phyloP scores from a whole-genome alignment of 441 rosid species.

The Biscutella laevigata region DNA sequence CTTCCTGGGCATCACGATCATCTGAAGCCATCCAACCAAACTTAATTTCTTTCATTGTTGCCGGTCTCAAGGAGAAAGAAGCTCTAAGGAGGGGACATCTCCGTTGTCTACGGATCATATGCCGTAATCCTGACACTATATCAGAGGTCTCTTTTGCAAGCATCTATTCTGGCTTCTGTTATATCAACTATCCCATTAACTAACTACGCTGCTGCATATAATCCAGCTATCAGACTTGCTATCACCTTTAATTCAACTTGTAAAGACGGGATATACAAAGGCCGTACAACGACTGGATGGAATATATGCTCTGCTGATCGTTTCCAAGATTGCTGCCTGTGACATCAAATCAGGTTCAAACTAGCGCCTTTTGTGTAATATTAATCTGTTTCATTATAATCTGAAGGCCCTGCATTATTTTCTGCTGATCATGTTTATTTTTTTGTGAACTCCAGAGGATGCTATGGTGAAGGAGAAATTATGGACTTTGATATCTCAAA shows the following conservation, averaged over 20 bases:
- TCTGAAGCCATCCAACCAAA: slow-evolving; percentile 59
- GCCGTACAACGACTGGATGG: slow-evolving; percentile 94
- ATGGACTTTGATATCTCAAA: slow-evolving; percentile 81
- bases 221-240: slow-evolving; percentile 72
- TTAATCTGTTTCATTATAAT: slow-evolving; percentile 8
- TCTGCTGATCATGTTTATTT: slow-evolving; percentile 5
- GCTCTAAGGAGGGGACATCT: slow-evolving; percentile 86
- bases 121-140: slow-evolving; percentile 63
- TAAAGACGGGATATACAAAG: slow-evolving; percentile 87
- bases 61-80: slow-evolving; percentile 97
- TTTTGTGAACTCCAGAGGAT: slow-evolving; percentile 53
- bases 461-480: slow-evolving; percentile 78
- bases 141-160: slow-evolving; percentile 42
- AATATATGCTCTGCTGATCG: slow-evolving; percentile 70
- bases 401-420: slow-evolving; percentile 9
- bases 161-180: slow-evolving; percentile 3
- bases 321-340: slow-evolving; percentile 71
- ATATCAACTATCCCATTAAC: neutral
- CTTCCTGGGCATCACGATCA: slow-evolving; percentile 74
- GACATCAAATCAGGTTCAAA: slow-evolving; percentile 87
- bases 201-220: slow-evolving; percentile 19
- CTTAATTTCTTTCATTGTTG: slow-evolving; percentile 56
- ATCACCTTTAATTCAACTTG: slow-evolving; percentile 82
- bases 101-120: slow-evolving; percentile 57
- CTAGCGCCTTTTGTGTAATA: slow-evolving; percentile 4